These are phyloP conservation scores for Irpex sp. DNA, from an alignment of 1,284 basidiomycete genomes.

Conservation along the genomic window DNA sequence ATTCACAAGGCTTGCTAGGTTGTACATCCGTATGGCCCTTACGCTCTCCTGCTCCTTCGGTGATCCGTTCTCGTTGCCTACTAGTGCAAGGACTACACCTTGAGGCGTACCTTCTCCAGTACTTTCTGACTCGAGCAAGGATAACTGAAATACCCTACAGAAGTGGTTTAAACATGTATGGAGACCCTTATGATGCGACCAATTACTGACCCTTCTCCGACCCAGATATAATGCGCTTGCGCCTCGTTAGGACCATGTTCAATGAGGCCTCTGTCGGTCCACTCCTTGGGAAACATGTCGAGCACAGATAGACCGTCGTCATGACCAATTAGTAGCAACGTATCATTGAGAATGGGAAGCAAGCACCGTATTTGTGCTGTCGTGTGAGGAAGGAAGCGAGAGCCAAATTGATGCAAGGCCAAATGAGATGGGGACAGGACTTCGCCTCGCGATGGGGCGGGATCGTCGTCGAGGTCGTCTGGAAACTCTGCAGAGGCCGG, in stretches of 20 bases:
- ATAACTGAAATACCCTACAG: conserved; percentile 68
- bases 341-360: conserved; percentile 61
- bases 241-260: conserved; percentile 68
- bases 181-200: not conserved
- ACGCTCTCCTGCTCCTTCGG: conserved; percentile 48
- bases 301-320: conserved; percentile 74
- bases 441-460: conserved; percentile 48
- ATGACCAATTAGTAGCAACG: conserved; percentile 67
- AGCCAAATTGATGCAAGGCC: conserved; percentile 71
- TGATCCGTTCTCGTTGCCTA: conserved; percentile 55
- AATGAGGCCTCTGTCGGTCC: conserved; percentile 44
- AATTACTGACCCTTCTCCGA: conserved; percentile 63
- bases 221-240: conserved; percentile 61
- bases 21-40: conserved; percentile 73
- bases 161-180: conserved; percentile 4
- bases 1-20: conserved; percentile 65
- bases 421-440: conserved; percentile 56
- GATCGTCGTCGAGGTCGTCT: conserved; percentile 29
- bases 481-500: conserved; percentile 29
- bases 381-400: conserved; percentile 78
- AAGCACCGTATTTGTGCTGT: conserved; percentile 68
- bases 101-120: conserved; percentile 56
- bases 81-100: conserved; percentile 71
- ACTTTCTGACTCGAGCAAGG: conserved; percentile 65
- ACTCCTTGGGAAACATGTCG: conserved; percentile 72